Percentiles rank a stretch among this genome's conserved stretches.
These are phyloP conservation scores for Alternaria consortialis DNA, from an alignment of 2,329 filamentous ascomycete species.

Conservation along the genomic window DNA sequence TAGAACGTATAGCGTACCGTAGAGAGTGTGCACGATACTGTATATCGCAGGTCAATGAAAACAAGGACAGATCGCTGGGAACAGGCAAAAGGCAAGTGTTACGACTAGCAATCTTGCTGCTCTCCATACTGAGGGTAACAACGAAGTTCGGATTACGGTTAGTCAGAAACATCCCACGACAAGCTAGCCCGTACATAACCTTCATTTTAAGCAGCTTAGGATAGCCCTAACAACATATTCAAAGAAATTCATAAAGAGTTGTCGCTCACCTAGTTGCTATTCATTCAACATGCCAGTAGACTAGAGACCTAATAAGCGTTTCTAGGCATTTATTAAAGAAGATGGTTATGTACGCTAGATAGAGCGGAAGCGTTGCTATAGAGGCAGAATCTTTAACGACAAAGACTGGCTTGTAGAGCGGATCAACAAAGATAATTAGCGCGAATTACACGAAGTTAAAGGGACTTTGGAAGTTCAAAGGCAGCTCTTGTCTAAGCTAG, in stretches of 20 bases:
- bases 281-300: background rate
- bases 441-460: slow-evolving; percentile 8
- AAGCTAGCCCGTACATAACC: background rate
- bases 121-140: background rate
- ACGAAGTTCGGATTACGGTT: background rate
- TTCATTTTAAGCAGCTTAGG: background rate
- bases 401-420: slow-evolving; percentile 2
- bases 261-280: background rate
- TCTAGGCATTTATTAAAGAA: background rate
- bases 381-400: slow-evolving; percentile 10
- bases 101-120: too few relatives aligned
- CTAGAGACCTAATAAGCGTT: background rate
- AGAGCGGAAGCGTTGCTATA: background rate
- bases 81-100: too few relatives aligned
- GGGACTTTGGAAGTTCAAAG: slow-evolving; percentile 16
- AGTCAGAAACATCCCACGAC: background rate
- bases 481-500: slow-evolving; percentile 17
- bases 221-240: background rate
- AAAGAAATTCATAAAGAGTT: background rate
- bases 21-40: too few relatives aligned
- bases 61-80: too few relatives aligned
- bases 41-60: too few relatives aligned
- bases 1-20: background rate
- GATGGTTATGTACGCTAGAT: background rate
- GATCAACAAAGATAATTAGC: background rate